phyloP scores from a whole-genome alignment of 805 yeast species.

The Wickerhamomyces silvicola region DNA sequence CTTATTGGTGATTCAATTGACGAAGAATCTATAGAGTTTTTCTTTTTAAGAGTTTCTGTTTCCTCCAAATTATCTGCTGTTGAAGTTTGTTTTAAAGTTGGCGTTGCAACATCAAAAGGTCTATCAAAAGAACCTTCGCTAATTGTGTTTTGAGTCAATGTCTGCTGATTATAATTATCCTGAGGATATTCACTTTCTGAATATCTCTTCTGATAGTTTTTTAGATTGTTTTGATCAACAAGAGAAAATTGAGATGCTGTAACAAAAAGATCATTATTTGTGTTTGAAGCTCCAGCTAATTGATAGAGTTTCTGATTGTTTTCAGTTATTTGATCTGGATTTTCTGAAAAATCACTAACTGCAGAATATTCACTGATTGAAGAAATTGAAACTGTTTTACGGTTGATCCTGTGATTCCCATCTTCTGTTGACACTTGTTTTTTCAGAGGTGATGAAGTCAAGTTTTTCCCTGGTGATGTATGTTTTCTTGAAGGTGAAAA shows the following conservation, averaged over 20 bases:
- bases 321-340: slow-evolving; percentile 6
- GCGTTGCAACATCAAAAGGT: no score
- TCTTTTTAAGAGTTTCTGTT: slow-evolving; percentile 1
- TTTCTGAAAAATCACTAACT: slow-evolving; percentile 6
- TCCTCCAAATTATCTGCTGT: neutral
- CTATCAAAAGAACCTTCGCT: neutral
- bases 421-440: neutral
- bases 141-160: no score
- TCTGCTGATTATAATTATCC: neutral
- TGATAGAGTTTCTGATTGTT: slow-evolving; percentile 12
- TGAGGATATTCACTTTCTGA: neutral
- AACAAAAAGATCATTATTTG: slow-evolving; percentile 28
- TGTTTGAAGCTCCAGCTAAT: slow-evolving; percentile 9
- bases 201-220: neutral
- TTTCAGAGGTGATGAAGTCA: slow-evolving; percentile 1
- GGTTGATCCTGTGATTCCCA: slow-evolving; percentile 8
- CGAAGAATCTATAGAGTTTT: neutral
- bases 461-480: neutral
- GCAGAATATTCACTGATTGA: slow-evolving; percentile 21
- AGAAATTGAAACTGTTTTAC: slow-evolving; percentile 15
- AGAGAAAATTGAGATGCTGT: slow-evolving; percentile 33
- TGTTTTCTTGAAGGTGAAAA: slow-evolving; percentile 1
- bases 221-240: slow-evolving; percentile 1
- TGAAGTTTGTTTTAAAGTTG: no score
- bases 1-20: neutral